phyloP scores from a whole-genome alignment of 805 yeast genomes.

The Candida patagonica region DNA sequence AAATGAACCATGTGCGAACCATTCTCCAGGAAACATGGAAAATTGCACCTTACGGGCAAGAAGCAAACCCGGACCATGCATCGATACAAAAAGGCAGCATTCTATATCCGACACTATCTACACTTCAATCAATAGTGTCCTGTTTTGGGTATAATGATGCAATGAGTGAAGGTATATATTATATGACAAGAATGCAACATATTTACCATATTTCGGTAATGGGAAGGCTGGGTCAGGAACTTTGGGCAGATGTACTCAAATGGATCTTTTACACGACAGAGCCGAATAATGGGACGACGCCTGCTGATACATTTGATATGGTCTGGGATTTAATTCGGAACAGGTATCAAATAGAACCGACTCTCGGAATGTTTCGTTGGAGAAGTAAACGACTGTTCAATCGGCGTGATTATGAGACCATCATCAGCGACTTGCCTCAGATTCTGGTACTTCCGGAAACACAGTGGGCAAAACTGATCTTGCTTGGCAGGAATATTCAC shows the following conservation, averaged over 20 bases:
- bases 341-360: constrained; percentile 6
- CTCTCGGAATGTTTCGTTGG: constrained; percentile 8
- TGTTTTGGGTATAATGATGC: constrained; percentile 21
- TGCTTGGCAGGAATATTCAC: not conserved
- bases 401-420: not conserved
- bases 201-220: constrained; percentile 15
- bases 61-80: not conserved
- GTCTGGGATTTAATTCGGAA: constrained; percentile 6
- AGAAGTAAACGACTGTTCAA: constrained; percentile 2
- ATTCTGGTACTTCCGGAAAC: constrained; percentile 2
- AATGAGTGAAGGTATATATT: constrained; percentile 18
- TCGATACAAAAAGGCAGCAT: constrained; percentile 1
- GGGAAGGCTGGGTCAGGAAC: constrained; percentile 9
- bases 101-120: constrained; percentile 14
- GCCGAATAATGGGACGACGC: constrained; percentile 5
- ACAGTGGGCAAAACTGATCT: constrained; percentile 4
- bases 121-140: constrained; percentile 20
- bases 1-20: constrained; percentile 15
- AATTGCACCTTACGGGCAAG: constrained; percentile 6
- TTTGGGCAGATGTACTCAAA: constrained; percentile 21
- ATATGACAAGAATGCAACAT: constrained; percentile 10
- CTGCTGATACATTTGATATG: constrained; percentile 6
- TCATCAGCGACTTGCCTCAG: constrained; percentile 1
- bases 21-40: constrained; percentile 25
- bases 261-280: constrained; percentile 13